Conservation (phyloP, 2,329 filamentous ascomycete species). For the Colletotrichum camelliae region DNA sequence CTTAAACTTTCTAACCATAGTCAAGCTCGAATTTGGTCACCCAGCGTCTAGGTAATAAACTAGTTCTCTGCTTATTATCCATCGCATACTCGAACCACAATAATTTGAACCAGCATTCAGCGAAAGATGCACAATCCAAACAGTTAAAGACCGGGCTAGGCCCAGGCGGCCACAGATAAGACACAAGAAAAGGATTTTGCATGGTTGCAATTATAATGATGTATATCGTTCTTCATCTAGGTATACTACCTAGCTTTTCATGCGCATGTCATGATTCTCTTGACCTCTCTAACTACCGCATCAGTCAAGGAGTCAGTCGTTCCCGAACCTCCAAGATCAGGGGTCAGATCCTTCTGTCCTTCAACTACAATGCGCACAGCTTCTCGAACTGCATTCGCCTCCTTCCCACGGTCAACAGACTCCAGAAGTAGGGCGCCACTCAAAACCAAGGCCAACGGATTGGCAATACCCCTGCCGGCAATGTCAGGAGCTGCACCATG, state of each 20-base stretch:
- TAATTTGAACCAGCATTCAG: too few species aligned
- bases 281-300: neutral
- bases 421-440: constrained; percentile 95
- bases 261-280: neutral
- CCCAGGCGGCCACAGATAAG: too few species aligned
- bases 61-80: too few species aligned
- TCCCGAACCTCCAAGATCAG: neutral
- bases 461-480: constrained; percentile 87
- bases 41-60: too few species aligned
- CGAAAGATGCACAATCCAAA: too few species aligned
- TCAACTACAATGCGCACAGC: neutral
- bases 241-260: neutral
- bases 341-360: neutral
- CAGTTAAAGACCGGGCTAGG: too few species aligned
- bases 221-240: neutral
- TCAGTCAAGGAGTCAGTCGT: neutral
- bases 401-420: constrained; percentile 67
- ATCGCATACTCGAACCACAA: too few species aligned
- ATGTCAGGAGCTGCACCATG: constrained; percentile 97
- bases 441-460: constrained; percentile 94
- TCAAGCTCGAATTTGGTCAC: too few species aligned
- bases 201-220: too few species aligned
- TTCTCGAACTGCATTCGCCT: neutral
- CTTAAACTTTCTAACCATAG: too few species aligned
- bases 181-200: too few species aligned